Percentiles rank a stretch among this genome's conserved stretches.
These are phyloP conservation scores for Flaveria sonorensis DNA, from an alignment of 129 eudicot genomes.

Conservation along the genomic window DNA sequence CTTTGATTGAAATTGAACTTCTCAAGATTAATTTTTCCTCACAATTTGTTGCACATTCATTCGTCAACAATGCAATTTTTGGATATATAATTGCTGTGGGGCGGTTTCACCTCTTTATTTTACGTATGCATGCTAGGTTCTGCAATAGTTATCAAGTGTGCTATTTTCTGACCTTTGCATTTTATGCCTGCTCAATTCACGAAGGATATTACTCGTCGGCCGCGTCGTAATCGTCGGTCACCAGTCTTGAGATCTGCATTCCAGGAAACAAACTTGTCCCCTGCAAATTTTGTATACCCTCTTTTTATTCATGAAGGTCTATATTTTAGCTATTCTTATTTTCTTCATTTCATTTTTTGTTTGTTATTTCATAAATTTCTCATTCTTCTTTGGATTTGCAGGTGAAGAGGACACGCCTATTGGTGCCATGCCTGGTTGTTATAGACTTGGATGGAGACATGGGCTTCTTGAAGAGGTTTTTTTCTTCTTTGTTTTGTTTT, in stretches of 20 bases:
- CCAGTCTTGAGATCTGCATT: constrained; percentile 86
- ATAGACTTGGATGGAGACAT: constrained; percentile 98
- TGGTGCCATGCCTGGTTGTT: constrained; percentile 99
- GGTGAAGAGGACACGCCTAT: constrained; percentile 97
- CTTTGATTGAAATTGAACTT: background rate
- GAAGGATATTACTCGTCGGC: constrained; percentile 66
- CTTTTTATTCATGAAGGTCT: constrained; percentile 94
- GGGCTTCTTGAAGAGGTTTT: constrained; percentile 94
- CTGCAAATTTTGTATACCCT: constrained; percentile 92
- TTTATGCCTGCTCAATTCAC: constrained; percentile 14
- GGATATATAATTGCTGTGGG: background rate
- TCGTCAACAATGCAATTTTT: background rate
- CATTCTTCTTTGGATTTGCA: constrained; percentile 39
- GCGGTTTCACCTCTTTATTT: background rate
- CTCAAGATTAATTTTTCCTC: background rate
- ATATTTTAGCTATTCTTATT: constrained; percentile 11
- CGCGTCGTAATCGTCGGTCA: constrained; percentile 88
- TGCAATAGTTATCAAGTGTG: background rate
- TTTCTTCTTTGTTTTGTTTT: constrained; percentile 23
- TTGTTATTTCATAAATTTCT: constrained; percentile 15
- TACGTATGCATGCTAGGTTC: background rate
- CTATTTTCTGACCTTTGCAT: background rate
- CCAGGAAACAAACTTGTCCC: constrained; percentile 84
- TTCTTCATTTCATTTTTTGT: background rate
- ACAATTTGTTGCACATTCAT: background rate